Base-by-base conservation (phyloP, 768 basidiomycete genomes). In the Collybia sp. region DNA sequence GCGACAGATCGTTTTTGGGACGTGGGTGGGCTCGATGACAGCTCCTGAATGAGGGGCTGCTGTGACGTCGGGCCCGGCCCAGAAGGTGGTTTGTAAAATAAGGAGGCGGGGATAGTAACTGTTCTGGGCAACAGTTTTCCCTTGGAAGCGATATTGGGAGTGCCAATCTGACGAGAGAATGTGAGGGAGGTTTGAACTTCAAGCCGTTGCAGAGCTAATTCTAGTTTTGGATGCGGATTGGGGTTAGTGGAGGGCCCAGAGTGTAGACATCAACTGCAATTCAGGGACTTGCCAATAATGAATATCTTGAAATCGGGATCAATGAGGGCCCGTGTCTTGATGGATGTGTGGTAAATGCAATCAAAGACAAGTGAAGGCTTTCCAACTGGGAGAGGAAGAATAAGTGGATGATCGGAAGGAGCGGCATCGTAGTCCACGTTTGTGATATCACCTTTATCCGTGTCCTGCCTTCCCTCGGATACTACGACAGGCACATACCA, bases 141-240 rank as follows among this genome's bases (percentile, higher is more conserved):
- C 60, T 91, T 92, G 43, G 81, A 80, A 2, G 75, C 64, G 43
- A 92, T 87, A 61, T 91, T 92, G 5, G 88, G 88, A 0, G 77
- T 84, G 17, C 75, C 75, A 49, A 91, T 79, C 40, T 78, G 71
- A 17, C 86, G 77, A 1, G 88, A 87, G 37, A 90, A 73, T 0
- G 68, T 52, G n/a, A 88, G 57, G 3, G 70, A 56, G 6, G 76
- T 72, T 50, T 85, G 82, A 0, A 72, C 71, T 64, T 88, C 84
- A 39, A 86, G 76, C 8, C 77, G 79, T 54, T 84, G 83, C 3
- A 88, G 59, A 0, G 80, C 79, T 9, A 87, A 73, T 62, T 89
- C 86, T 89, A 52, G 25, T 25, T 25, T 32, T 12, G 11, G 15
- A 16, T 46, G 44, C 40, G 19, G 41, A 36, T 19, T 38, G 18